These are phyloP conservation scores for Allium fistulosum DNA, from an alignment of 106 monocot genomes.

Conservation along the genomic window DNA sequence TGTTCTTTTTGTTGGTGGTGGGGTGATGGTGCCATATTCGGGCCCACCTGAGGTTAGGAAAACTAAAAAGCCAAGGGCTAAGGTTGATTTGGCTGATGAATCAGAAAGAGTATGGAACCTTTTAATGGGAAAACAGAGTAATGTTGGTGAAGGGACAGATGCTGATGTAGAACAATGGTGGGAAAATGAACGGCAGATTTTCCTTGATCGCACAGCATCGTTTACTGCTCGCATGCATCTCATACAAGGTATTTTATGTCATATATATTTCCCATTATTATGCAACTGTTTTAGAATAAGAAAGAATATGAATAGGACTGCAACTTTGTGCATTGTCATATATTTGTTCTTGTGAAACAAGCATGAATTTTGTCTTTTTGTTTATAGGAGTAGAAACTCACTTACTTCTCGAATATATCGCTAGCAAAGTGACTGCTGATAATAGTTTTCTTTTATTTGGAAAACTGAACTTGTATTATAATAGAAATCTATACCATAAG, in stretches of 20 bases:
- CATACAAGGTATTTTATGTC: slow-evolving; percentile 68
- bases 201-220: slow-evolving; percentile 64
- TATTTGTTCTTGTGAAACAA: no score
- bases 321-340: no score
- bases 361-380: no score
- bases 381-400: no score
- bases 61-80: slow-evolving; percentile 43
- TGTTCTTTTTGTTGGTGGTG: slow-evolving; percentile 42
- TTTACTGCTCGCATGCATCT: slow-evolving; percentile 96
- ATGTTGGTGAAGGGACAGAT: slow-evolving; percentile 20
- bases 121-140: slow-evolving; percentile 64
- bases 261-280: no score
- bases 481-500: no score
- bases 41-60: slow-evolving; percentile 20
- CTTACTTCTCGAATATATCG: no score
- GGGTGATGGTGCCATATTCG: slow-evolving; percentile 39
- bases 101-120: slow-evolving; percentile 75
- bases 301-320: no score
- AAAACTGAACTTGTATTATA: no score
- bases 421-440: no score
- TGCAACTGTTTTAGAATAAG: no score
- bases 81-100: slow-evolving; percentile 67
- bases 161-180: slow-evolving; percentile 67
- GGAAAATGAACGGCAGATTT: slow-evolving; percentile 76
- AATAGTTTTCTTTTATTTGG: no score